Evolutionary conservation across 345 rosid species (phyloP), one percentile per base, ranked within the genome.

Genomic region (Cardamine resedifolia): DNA sequence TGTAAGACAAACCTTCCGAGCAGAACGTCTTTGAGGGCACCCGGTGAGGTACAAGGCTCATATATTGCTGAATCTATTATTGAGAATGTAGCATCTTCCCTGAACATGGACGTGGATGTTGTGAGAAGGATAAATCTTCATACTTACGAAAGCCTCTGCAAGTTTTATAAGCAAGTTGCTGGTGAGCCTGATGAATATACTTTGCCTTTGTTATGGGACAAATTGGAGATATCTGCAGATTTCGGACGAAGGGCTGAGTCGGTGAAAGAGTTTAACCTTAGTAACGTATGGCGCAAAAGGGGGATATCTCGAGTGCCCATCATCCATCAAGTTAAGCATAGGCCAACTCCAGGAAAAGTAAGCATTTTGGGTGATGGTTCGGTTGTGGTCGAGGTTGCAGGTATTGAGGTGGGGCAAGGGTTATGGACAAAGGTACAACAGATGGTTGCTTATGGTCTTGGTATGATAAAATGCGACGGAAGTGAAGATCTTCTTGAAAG

Each of bases 351-450:
- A 0, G 96, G 97, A 39, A 88, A 75, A 78, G 98, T 91, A 49
- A 85, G 96, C 83, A 85, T 94, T 75, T 78, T 94, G 10, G 58
- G 86, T 11, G 98, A 94, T 63, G 96, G 93, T 15, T 91, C 97
- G 47, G 60, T 94, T 72, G 93, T 69, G 39, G 96, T 88, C 69
- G 97, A 94, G 81, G 96, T 91, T 70, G 95, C 90, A 58, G 98
- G 97, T 30, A 83, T 83, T 76, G 98, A 94, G 77, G 53, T 94
- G 6, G 98, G 97, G 30, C 97, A 89, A 81, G 98, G 98, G 43
- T 85, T 94, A 16, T 94, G 89, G 93, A 91, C 97, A 4, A 94
- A 94, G 78, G 98, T 83, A 31, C 90, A 91, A 72, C 98, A 94
- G 76, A 86, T 82, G 85, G 85, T 82, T 73, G 96, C 96, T 58